A percentile compares a stretch with the other conserved stretches of the same genome.
These are phyloP conservation scores for Cucurbita ficifolia DNA, from an alignment of 306 rosid genomes.

Conservation along the genomic window DNA sequence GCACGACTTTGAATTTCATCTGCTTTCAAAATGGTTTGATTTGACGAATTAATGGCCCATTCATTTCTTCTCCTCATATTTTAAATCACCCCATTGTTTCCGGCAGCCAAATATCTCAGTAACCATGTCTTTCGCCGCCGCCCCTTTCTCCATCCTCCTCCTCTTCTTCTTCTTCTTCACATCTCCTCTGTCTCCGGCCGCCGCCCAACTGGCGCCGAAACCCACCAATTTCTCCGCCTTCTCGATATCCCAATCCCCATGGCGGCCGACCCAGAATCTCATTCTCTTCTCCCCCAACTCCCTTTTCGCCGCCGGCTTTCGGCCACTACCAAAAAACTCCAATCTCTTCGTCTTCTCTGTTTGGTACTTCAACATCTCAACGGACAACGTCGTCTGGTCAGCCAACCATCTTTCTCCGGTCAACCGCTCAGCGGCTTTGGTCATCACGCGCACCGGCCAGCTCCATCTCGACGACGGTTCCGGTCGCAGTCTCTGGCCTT, in stretches of 20 bases:
- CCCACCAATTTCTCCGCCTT: neutral
- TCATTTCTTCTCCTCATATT: neutral
- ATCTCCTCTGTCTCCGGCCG: neutral
- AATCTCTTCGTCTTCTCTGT: conserved; percentile 6
- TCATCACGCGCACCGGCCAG: neutral
- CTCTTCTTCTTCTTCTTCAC: neutral
- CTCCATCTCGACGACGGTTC: neutral
- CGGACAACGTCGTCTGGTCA: conserved; percentile 2
- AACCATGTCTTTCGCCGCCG: neutral
- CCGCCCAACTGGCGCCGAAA: neutral
- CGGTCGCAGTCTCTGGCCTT: conserved; percentile 6
- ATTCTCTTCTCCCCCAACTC: conserved; percentile 2
- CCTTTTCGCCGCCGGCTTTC: conserved; percentile 10
- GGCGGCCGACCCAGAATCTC: conserved; percentile 7
- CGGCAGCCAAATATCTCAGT: neutral
- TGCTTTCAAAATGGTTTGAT: neutral
- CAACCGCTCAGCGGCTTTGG: conserved; percentile 1
- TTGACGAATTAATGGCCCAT: neutral
- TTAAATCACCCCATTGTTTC: neutral
- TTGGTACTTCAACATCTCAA: conserved; percentile 8
- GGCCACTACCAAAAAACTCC: neutral
- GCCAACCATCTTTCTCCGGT: conserved; percentile 6
- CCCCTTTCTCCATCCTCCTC: neutral
- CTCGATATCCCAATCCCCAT: conserved; percentile 11
- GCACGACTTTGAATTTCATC: neutral